These are phyloP conservation scores for Aspergillus hancockii DNA, from an alignment of 495 filamentous ascomycete species.

Conservation along the genomic window DNA sequence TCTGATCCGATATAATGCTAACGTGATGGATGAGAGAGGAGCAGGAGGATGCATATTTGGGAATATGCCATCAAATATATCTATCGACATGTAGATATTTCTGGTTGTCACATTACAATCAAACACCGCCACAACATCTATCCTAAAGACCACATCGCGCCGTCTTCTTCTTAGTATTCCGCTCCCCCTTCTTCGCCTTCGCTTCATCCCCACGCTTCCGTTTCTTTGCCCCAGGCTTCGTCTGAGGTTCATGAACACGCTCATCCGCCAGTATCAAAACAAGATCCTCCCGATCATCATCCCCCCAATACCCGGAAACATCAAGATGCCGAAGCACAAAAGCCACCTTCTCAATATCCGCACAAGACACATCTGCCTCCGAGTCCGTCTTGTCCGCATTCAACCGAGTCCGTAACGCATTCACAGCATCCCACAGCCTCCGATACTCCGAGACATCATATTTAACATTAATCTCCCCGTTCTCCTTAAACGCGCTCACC, in stretches of 20 bases:
- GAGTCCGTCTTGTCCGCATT: conserved; percentile 11
- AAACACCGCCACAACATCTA: too few species aligned
- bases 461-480: conserved; percentile 55
- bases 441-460: conserved; percentile 68
- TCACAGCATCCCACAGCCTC: conserved; percentile 47
- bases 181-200: background rate
- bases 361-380: conserved; percentile 45
- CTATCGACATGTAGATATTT: too few species aligned
- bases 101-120: too few species aligned
- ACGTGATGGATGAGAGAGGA: too few species aligned
- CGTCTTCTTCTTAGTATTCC: background rate
- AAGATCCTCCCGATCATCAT: background rate
- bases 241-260: background rate
- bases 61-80: too few species aligned
- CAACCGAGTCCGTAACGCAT: conserved; percentile 48
- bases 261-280: background rate
- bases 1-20: too few species aligned
- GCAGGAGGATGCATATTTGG: too few species aligned
- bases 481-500: conserved; percentile 34
- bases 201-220: too few species aligned
- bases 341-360: conserved; percentile 68
- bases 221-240: background rate
- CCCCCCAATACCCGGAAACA: conserved; percentile 24
- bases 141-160: too few species aligned
- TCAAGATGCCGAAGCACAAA: conserved; percentile 52